Percentiles rank a stretch among this genome's conserved stretches.
These are phyloP conservation scores for Inga laurina DNA, from an alignment of 306 rosid genomes.

Conservation along the genomic window DNA sequence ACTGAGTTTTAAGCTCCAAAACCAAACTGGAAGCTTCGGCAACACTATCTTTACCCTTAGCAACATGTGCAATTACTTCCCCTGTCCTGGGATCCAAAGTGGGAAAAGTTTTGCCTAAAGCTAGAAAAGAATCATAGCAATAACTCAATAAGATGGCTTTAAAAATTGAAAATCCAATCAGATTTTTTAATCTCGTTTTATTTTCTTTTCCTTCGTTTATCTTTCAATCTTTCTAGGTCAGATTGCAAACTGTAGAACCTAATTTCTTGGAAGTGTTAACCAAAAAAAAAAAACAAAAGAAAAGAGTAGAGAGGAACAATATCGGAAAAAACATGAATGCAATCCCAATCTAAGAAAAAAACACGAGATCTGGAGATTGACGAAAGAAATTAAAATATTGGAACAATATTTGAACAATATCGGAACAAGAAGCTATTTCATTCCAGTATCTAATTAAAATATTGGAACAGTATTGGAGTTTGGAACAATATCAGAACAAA, in stretches of 20 bases:
- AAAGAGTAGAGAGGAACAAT: not conserved
- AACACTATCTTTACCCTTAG: constrained; percentile 52
- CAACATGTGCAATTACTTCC: constrained; percentile 76
- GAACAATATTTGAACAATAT: no score
- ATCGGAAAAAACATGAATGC: no score
- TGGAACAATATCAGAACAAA: no score
- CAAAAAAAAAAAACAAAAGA: not conserved
- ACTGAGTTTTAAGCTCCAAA: no score
- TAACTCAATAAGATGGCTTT: constrained; percentile 20
- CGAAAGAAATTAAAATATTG: no score
- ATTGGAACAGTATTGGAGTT: no score
- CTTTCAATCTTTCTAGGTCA: not conserved
- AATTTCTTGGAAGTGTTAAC: not conserved
- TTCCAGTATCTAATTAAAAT: no score
- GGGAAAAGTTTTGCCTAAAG: constrained; percentile 74
- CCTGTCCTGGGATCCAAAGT: constrained; percentile 91
- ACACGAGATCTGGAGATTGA: no score
- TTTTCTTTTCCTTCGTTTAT: not conserved
- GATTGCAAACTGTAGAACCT: not conserved
- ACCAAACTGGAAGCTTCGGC: no score
- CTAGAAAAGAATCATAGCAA: constrained; percentile 22
- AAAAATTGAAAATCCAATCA: not conserved
- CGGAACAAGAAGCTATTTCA: no score
- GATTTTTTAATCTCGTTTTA: not conserved
- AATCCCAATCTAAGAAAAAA: no score